Evolutionary conservation across 2,329 filamentous ascomycete genomes (phyloP).

Genomic region (Madurella mycetomatis): DNA sequence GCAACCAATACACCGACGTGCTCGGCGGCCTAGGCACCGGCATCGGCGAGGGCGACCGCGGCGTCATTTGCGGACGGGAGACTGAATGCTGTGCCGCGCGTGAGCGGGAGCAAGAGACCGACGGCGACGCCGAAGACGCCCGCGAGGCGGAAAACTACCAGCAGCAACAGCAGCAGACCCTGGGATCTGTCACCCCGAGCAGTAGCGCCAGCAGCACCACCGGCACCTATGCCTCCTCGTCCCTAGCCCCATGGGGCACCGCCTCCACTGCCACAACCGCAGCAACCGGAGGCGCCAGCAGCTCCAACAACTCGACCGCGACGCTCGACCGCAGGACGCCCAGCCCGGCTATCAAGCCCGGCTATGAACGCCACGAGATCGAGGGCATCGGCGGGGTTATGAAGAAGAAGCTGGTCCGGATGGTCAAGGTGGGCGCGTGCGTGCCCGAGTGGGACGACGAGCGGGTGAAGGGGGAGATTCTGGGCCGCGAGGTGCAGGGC

Average conservation of each 20-base stretch:
- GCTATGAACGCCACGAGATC: conserved; percentile 82
- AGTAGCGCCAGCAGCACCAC: conserved; percentile 3
- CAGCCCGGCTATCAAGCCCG: conserved; percentile 54
- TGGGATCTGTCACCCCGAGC: conserved; percentile 3
- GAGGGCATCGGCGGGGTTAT: conserved; percentile 85
- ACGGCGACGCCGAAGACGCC: conserved; percentile 76
- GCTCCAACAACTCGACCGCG: conserved; percentile 5
- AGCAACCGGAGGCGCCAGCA: conserved; percentile 4
- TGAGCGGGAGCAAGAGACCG: conserved; percentile 76
- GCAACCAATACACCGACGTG: conserved; percentile 75
- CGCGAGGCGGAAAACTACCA: conserved; percentile 39
- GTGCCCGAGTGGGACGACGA: conserved; percentile 86
- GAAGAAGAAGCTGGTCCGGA: conserved; percentile 81
- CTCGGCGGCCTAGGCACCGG: conserved; percentile 79
- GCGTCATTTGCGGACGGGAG: conserved; percentile 81
- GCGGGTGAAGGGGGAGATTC: conserved; percentile 57
- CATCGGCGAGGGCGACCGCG: conserved; percentile 82
- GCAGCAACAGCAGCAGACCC: conserved; percentile 22
- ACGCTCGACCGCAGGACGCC: conserved; percentile 35
- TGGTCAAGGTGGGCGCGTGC: conserved; percentile 74
- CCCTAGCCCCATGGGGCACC: conserved; percentile 23
- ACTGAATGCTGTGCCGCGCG: conserved; percentile 69
- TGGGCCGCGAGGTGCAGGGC: conserved; percentile 67
- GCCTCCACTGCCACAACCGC: conserved; percentile 15
- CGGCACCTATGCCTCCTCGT: conserved; percentile 14